A percentile compares a stretch with the other conserved stretches of the same genome.
Evolutionary conservation across 192 early-diverging fungal species (phyloP).

Genomic region (Coemansia pectinata): DNA sequence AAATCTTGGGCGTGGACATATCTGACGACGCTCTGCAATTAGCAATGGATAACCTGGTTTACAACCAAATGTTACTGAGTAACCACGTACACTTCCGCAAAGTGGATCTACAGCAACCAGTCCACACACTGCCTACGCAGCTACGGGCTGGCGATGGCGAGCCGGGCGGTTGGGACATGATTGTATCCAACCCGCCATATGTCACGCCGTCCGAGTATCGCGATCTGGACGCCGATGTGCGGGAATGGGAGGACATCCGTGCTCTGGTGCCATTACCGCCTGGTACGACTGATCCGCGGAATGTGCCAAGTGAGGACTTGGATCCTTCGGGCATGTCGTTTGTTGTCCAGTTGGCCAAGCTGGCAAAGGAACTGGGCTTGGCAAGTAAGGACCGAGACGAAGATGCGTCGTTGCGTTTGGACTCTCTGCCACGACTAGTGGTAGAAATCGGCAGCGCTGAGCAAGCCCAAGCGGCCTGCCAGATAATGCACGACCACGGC

Average conservation of each 20-base stretch:
- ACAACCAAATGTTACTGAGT: constrained; percentile 25
- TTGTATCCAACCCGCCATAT: constrained; percentile 95
- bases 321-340: constrained; percentile 35
- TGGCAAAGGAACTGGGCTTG: constrained; percentile 21
- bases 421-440: constrained; percentile 63
- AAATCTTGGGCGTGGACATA: constrained; percentile 68
- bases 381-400: not conserved
- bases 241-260: constrained; percentile 81
- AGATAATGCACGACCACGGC: constrained; percentile 56
- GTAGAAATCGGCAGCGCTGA: constrained; percentile 81
- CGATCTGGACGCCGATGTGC: constrained; percentile 68
- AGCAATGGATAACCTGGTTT: constrained; percentile 57
- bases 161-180: constrained; percentile 58
- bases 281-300: not conserved
- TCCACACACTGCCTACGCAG: constrained; percentile 10
- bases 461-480: constrained; percentile 60
- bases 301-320: not conserved
- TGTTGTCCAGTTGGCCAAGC: constrained; percentile 27
- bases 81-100: constrained; percentile 53
- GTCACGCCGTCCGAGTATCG: constrained; percentile 70
- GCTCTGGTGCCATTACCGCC: constrained; percentile 62
- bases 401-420: too few relatives aligned
- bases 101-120: constrained; percentile 50
- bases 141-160: not conserved
- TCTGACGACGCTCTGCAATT: constrained; percentile 63